phyloP scores from a whole-genome alignment of 2,329 filamentous ascomycete species.

The Exophiala sp. region DNA sequence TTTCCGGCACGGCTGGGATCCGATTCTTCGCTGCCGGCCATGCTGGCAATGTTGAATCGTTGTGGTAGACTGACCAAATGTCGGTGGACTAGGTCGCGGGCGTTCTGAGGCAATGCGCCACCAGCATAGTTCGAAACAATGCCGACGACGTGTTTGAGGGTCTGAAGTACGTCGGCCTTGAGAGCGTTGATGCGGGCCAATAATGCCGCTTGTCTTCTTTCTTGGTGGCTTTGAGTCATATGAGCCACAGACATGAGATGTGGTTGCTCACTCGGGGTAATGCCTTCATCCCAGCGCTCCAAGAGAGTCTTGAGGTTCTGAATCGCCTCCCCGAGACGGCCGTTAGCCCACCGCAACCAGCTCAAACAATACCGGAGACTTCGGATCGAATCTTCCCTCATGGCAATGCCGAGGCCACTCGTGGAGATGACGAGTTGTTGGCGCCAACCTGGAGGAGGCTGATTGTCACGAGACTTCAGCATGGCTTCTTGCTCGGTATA shows the following conservation, averaged over 20 bases:
- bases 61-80: slow-evolving; percentile 81
- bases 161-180: slow-evolving; percentile 66
- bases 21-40: slow-evolving; percentile 39
- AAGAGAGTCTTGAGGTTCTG: slow-evolving; percentile 66
- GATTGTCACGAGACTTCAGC: slow-evolving; percentile 28
- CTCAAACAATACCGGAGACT: slow-evolving; percentile 78
- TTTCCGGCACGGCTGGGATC: slow-evolving; percentile 40
- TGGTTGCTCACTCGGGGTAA: slow-evolving; percentile 31
- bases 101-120: slow-evolving; percentile 86
- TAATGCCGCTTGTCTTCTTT: slow-evolving; percentile 48
- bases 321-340: slow-evolving; percentile 70
- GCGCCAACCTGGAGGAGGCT: slow-evolving; percentile 57
- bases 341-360: slow-evolving; percentile 75
- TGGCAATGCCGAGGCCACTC: slow-evolving; percentile 80
- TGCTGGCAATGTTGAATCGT: slow-evolving; percentile 68
- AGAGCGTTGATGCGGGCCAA: slow-evolving; percentile 59
- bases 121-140: slow-evolving; percentile 85
- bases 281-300: slow-evolving; percentile 68
- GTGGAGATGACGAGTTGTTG: slow-evolving; percentile 83
- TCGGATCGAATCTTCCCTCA: slow-evolving; percentile 79
- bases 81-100: slow-evolving; percentile 70
- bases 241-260: slow-evolving; percentile 27
- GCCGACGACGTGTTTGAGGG: slow-evolving; percentile 72
- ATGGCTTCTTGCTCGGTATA: slow-evolving; percentile 25
- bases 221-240: slow-evolving; percentile 30